Conservation (phyloP, 1,284 basidiomycete genomes). For the Thelephora terrestris region DNA sequence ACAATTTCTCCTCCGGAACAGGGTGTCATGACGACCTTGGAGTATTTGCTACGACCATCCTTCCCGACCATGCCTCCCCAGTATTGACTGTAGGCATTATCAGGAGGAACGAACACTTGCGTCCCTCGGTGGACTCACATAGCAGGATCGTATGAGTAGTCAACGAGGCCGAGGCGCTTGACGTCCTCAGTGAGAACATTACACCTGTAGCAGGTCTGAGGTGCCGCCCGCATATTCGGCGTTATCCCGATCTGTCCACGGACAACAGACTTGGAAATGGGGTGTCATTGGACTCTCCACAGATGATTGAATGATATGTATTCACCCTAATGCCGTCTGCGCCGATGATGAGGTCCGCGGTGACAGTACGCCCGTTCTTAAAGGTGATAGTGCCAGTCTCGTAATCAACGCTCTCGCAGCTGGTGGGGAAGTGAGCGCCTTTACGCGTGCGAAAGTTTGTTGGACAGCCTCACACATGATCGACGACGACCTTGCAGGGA, state of each 20-base stretch:
- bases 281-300: too few relatives aligned
- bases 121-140: conserved; percentile 20
- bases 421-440: conserved; percentile 1
- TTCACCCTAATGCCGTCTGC: conserved; percentile 38
- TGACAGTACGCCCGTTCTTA: conserved; percentile 27
- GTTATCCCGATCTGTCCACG: conserved; percentile 19
- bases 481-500: conserved; percentile 18
- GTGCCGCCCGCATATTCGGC: conserved; percentile 21
- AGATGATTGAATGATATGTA: background rate
- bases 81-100: conserved; percentile 16
- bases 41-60: conserved; percentile 22
- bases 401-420: conserved; percentile 18
- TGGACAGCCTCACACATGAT: conserved; percentile 10
- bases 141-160: conserved; percentile 23
- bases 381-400: conserved; percentile 26
- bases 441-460: background rate
- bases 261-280: conserved; percentile 18
- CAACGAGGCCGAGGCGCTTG: conserved; percentile 21
- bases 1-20: conserved; percentile 24
- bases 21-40: conserved; percentile 28
- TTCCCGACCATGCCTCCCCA: conserved; percentile 22
- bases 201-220: conserved; percentile 26
- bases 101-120: too few relatives aligned
- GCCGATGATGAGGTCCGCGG: conserved; percentile 40
- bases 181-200: conserved; percentile 21